phyloP scores from a whole-genome alignment of 164 flowering plant genomes.

The Kingdonia uniflora region DNA sequence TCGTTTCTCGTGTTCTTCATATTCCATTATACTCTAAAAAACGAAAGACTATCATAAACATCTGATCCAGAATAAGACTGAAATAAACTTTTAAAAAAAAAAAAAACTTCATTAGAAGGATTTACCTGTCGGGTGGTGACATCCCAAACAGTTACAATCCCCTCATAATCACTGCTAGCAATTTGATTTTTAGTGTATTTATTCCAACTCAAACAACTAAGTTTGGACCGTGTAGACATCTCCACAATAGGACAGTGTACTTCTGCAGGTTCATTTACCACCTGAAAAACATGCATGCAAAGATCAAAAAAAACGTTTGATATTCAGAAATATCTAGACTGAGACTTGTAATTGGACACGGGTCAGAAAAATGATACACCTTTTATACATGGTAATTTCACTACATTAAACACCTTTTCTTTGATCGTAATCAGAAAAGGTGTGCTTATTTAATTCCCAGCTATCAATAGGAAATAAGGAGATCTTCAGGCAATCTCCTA shows the following conservation, averaged over 20 bases:
- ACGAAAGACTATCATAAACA: not conserved
- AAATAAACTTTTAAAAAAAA: not conserved
- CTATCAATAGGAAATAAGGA: too few relatives aligned
- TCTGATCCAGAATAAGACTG: not conserved
- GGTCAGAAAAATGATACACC: too few relatives aligned
- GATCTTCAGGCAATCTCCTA: too few relatives aligned
- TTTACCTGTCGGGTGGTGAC: slow-evolving; percentile 80
- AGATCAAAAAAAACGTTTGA: too few relatives aligned
- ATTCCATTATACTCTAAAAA: slow-evolving; percentile 86
- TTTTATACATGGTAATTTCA: too few relatives aligned
- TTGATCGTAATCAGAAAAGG: too few relatives aligned
- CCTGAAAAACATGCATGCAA: slow-evolving; percentile 33
- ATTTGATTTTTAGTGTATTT: slow-evolving; percentile 67
- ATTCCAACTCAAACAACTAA: slow-evolving; percentile 98
- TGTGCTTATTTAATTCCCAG: too few relatives aligned
- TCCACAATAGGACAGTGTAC: slow-evolving; percentile 84
- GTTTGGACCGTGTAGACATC: slow-evolving; percentile 89
- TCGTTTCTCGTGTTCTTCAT: slow-evolving; percentile 97
- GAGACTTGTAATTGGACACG: too few relatives aligned
- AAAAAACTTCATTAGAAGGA: not conserved
- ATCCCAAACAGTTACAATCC: slow-evolving; percentile 98
- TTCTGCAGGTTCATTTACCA: slow-evolving; percentile 79
- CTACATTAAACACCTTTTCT: too few relatives aligned
- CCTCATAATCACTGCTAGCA: slow-evolving; percentile 95
- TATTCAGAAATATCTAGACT: too few relatives aligned